Evolutionary conservation across 768 basidiomycete species (phyloP).

Genomic region (Leccinum longicurvipes): DNA sequence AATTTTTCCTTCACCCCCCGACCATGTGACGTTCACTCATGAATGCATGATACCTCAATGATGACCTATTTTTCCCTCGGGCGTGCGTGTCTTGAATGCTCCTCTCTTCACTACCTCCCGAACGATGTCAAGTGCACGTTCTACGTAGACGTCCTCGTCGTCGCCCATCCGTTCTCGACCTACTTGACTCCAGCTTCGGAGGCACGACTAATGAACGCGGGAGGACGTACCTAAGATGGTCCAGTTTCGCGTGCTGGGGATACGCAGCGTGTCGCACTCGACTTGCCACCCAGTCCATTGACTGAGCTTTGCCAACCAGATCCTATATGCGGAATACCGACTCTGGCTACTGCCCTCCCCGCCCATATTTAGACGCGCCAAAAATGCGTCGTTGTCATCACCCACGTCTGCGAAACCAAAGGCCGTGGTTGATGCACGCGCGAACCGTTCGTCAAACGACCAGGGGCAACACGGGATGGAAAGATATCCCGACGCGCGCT

Average conservation of each 20-base stretch:
- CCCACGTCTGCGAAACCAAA: slow-evolving; percentile 20
- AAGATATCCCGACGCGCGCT: slow-evolving; percentile 62
- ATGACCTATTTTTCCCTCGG: slow-evolving; percentile 59
- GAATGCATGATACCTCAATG: slow-evolving; percentile 12
- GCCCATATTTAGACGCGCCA: slow-evolving; percentile 54
- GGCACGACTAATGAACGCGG: neutral
- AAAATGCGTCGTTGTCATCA: slow-evolving; percentile 30
- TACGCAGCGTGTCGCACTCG: slow-evolving; percentile 82
- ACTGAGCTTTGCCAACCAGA: slow-evolving; percentile 79
- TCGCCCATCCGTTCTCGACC: slow-evolving; percentile 27
- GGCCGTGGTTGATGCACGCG: slow-evolving; percentile 42
- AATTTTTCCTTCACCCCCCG: slow-evolving; percentile 10
- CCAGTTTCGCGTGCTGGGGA: slow-evolving; percentile 94
- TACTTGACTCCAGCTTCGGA: slow-evolving; percentile 2
- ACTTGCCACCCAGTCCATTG: slow-evolving; percentile 79
- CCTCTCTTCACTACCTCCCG: slow-evolving; percentile 56
- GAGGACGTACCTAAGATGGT: slow-evolving; percentile 73
- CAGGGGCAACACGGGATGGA: slow-evolving; percentile 93
- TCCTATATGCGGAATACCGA: slow-evolving; percentile 79
- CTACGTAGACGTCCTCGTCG: slow-evolving; percentile 7
- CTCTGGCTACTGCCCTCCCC: slow-evolving; percentile 58
- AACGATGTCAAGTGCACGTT: slow-evolving; percentile 53
- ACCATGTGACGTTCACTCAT: slow-evolving; percentile 1
- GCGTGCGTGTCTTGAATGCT: slow-evolving; percentile 65
- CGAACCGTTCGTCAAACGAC: slow-evolving; percentile 66